Conservation (phyloP, 2,329 filamentous ascomycete genomes). For the Trichophyton verrucosum region DNA sequence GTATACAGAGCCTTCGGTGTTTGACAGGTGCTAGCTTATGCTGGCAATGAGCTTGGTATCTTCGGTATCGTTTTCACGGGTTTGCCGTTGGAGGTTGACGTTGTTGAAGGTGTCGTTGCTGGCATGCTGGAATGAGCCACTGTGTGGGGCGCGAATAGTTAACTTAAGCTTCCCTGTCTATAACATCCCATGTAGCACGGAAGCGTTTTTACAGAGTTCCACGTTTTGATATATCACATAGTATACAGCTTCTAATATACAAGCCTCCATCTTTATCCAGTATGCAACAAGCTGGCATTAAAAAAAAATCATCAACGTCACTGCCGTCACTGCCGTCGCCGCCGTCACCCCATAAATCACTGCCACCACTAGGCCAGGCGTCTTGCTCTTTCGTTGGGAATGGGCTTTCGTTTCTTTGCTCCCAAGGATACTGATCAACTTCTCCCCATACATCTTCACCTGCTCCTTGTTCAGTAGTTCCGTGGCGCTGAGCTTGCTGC, state of each 20-base stretch:
- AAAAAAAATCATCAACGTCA: background rate
- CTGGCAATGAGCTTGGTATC: background rate
- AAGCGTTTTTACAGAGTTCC: background rate
- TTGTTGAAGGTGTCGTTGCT: background rate
- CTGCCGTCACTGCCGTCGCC: background rate
- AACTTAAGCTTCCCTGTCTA: background rate
- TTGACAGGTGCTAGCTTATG: background rate
- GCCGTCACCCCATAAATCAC: background rate
- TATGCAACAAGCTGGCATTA: background rate
- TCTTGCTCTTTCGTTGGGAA: slow-evolving; percentile 19
- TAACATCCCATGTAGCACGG: background rate
- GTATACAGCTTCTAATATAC: background rate
- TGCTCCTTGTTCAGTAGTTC: slow-evolving; percentile 11
- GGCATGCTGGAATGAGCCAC: background rate
- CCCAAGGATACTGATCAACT: slow-evolving; percentile 12
- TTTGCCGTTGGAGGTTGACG: background rate
- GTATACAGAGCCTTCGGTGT: background rate
- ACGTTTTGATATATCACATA: background rate
- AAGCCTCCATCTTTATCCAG: background rate
- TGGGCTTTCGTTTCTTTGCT: slow-evolving; percentile 5
- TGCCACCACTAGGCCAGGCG: slow-evolving; percentile 8
- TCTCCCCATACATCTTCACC: slow-evolving; percentile 25
- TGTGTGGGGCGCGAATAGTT: background rate
- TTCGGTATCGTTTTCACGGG: background rate
- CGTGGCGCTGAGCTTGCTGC: background rate